phyloP scores from a whole-genome alignment of 805 yeast genomes.

The Metschnikowia hibisci region DNA sequence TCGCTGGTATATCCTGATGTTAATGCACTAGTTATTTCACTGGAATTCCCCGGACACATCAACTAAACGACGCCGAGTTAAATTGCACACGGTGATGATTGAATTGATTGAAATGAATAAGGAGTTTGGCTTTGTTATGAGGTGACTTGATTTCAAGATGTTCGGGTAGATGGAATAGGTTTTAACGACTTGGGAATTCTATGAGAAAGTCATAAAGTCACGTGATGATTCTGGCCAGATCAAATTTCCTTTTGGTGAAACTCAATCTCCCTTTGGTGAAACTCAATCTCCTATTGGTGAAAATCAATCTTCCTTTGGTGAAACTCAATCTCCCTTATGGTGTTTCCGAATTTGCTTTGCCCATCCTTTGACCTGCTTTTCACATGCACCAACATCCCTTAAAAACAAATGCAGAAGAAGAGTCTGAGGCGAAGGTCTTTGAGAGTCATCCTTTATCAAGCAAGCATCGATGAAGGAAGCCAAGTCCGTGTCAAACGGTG shows the following conservation, averaged over 20 bases:
- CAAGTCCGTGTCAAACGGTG: conserved; percentile 43
- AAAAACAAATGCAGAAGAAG: conserved; percentile 44
- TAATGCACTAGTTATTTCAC: conserved; percentile 16
- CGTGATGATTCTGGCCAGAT: too few species aligned
- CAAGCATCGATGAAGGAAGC: conserved; percentile 72
- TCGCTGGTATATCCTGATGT: conserved; percentile 9
- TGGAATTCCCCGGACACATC: not conserved
- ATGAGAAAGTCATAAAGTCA: too few species aligned
- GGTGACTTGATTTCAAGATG: too few species aligned
- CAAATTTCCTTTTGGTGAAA: too few species aligned
- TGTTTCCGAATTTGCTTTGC: conserved; percentile 36
- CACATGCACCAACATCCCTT: conserved; percentile 27
- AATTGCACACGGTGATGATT: not conserved
- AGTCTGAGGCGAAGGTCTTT: conserved; percentile 71
- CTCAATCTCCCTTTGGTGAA: too few species aligned
- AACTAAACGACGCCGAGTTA: not conserved
- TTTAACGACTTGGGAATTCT: too few species aligned
- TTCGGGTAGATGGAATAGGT: too few species aligned
- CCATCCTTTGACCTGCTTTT: conserved; percentile 39
- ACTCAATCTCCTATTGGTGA: too few species aligned
- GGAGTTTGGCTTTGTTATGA: too few species aligned
- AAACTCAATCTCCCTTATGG: conserved; percentile 23
- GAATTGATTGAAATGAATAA: not conserved
- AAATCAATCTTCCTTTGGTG: too few species aligned
- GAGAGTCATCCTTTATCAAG: conserved; percentile 61